Evolutionary conservation across 352 stramenopile species (phyloP), one percentile per base, ranked within the genome.

Genomic region (Globisporangium megalacanthum): DNA sequence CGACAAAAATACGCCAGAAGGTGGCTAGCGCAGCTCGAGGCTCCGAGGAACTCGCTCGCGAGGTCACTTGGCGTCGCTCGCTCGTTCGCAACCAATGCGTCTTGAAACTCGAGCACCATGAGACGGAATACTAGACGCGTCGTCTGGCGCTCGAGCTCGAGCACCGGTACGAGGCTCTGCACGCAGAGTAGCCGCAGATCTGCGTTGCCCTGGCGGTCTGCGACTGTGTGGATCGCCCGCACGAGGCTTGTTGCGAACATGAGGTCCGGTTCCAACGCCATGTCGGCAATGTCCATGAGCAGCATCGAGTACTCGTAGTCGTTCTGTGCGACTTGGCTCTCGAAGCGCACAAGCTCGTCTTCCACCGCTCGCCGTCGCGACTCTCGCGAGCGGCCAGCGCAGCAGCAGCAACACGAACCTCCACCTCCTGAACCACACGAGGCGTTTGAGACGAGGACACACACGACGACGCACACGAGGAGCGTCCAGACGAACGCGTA

Each of bases 221-320:
- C 31, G 17, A 41, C n/a, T 2, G 20, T 1, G 11, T 42, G 22
- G 15, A 73, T 17, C 6, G 47, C 51, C 6, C 64, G 56, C 19
- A 60, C 33, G 11, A 88, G 55, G 20, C 68, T 68, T 19, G 54
- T 51, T 1, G 49, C 71, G 6, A 67, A 64, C 20, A 56, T 35
- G 10, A 86, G 54, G 19, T 86, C 65, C n/a, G 75, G 72, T 22
- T 80, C 66, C 14, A 86, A 41, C 2, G 89, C 25, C 22, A 84
- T 41, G 56, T 85, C 56, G 0, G 65, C 65, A 3, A 90, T 52
- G 41, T 69, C 65, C 51, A 77, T 64, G 4, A 90, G 60, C 19
- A 92, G 37, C 14, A 72, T n/a, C 4, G 83, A 88, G 54, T 92
- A 92, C 39, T 92, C 83, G 35, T 72, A 58, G 47, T 92, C 73